Evolutionary conservation across 306 rosid species (phyloP), one percentile per base, ranked within the genome.

Genomic region (Cucurbita ficifolia): DNA sequence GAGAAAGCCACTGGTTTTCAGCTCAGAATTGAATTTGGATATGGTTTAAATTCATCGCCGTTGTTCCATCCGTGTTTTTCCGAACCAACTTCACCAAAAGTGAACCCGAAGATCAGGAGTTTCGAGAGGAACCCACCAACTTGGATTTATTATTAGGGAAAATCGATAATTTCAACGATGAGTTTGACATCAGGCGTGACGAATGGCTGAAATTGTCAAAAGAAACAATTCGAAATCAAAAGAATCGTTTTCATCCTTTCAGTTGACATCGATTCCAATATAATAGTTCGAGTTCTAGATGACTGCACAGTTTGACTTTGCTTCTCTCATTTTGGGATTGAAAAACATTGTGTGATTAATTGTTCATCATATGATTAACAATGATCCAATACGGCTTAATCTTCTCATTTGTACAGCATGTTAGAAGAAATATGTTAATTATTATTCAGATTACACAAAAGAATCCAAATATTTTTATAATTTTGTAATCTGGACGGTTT

Each of bases 31-130:
- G 16, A 70, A 70, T 50, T 33, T 5, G 74, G 59, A 69, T 69
- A 49, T 8, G 40, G 16, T 22, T 29, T 29, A 29, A 29, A 29
- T 29, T 3, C 33, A 29, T 67, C 73, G 39, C 39, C 73, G 8
- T 46, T 7, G 14, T 22, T 46, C 55, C 21, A 7, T n/a, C 13
- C n/a, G 11, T 38, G 24, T 17, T 39, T 39, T 39, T 40, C 17
- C 53, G 49, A 65, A 65, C 72, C 72, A 65, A 70, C 58, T 49
- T 12, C 55, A 39, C 53, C 53, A 68, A 68, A 68, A 68, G 73
- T 68, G 36, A 67, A 14, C 7, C 14, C 21, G 49, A 49, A 13
- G 8, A 14, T 0, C 57, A 70, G 49, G 49, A 70, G 21, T 46
- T 13, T 29, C 74, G 29, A 14, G 42, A 69, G 29, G 74, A 70